Base-by-base conservation (phyloP, 2,329 filamentous ascomycete species). In the Dactylellina cionopaga region DNA sequence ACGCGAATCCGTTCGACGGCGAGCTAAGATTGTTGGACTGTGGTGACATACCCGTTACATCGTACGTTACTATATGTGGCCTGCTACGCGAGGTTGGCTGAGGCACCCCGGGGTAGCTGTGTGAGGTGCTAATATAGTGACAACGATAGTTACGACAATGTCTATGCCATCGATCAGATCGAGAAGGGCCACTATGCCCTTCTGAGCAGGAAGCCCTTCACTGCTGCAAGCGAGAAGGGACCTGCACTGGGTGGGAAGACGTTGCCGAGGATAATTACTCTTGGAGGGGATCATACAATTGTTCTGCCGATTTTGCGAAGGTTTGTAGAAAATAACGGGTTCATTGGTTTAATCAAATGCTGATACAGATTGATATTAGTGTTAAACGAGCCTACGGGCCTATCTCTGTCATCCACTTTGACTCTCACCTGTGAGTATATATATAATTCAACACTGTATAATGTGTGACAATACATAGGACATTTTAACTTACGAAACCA, bases 21-120 rank as follows among this genome's bases (percentile, higher is more conserved):
- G 94, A 91, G 86, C 89, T 92, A 6, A 92, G 86, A 52, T 87
- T 95, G 1, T 81, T 95, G 1, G 91, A 95, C 79, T 95, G 91
- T 78, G 91, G 91, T 71, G 91, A 95, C 78, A 91, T 94, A 51
- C 91, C 91, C 0, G 91, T 95, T 2, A 94, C 90, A 9, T 93
- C 90, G 87, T 92, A 83, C 81, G 87, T 80, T 27, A 10, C n/a
- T n/a, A n/a, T n/a, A n/a, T n/a, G n/a, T n/a, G n/a, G n/a, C n/a
- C n/a, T n/a, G n/a, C n/a, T n/a, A n/a, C n/a, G n/a, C n/a, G n/a
- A n/a, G n/a, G n/a, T n/a, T n/a, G n/a, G n/a, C n/a, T n/a, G n/a
- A n/a, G n/a, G n/a, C n/a, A n/a, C n/a, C n/a, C n/a, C n/a, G n/a
- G n/a, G n/a, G n/a, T n/a, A n/a, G n/a, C n/a, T n/a, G n/a, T n/a